phyloP scores from a whole-genome alignment of 2,329 filamentous ascomycete genomes.

The Nakataea oryzae region DNA sequence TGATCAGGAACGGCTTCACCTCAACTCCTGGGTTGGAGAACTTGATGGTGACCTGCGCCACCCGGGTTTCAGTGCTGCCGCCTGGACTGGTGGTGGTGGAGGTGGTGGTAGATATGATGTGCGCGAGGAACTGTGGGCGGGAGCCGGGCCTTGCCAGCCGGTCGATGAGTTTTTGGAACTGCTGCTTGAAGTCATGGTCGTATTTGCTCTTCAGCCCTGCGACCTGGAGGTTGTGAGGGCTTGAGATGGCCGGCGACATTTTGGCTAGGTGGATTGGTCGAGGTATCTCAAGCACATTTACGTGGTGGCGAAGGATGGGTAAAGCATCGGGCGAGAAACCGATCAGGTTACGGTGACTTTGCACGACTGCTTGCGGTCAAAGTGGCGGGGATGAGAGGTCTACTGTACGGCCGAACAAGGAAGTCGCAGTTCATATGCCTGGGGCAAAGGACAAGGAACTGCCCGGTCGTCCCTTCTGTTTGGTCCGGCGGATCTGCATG shows the following conservation, averaged over 20 bases:
- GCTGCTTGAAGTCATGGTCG: background rate
- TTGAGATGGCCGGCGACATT: background rate
- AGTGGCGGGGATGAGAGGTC: too few relatives aligned
- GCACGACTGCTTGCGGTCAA: too few relatives aligned
- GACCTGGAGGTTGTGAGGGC: background rate
- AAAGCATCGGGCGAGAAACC: too few relatives aligned
- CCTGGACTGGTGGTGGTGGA: background rate
- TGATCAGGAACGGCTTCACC: background rate
- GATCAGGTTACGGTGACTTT: too few relatives aligned
- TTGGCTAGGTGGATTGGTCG: background rate
- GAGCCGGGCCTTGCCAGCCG: background rate
- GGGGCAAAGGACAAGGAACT: too few relatives aligned
- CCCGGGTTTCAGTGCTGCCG: background rate
- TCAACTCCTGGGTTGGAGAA: background rate
- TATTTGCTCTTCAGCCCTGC: background rate
- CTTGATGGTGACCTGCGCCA: background rate
- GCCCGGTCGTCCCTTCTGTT: too few relatives aligned
- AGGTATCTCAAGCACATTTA: too few relatives aligned
- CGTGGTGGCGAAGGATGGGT: too few relatives aligned
- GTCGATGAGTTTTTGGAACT: background rate
- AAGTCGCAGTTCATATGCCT: too few relatives aligned
- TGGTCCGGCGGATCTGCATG: too few relatives aligned
- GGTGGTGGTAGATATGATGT: background rate
- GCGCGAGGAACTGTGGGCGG: background rate
- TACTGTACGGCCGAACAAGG: too few relatives aligned